A percentile compares a stretch with the other conserved stretches of the same genome.
Conservation (phyloP, 1,139 yeast species). For the Kurtzmaniella quercitrusa region DNA sequence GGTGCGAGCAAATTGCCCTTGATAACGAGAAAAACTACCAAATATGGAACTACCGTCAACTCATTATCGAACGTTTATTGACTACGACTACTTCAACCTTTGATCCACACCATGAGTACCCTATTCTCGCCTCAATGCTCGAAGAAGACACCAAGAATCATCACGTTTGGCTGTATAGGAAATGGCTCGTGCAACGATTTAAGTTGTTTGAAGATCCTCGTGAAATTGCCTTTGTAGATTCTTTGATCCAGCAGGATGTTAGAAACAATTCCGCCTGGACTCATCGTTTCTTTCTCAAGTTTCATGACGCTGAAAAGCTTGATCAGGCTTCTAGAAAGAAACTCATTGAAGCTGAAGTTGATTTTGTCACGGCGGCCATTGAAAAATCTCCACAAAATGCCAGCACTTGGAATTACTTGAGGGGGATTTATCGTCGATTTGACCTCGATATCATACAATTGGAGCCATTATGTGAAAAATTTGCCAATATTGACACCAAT, state of each 20-base stretch:
- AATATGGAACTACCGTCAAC: slow-evolving; percentile 89
- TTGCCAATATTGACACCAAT: slow-evolving; percentile 26
- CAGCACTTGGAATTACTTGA: slow-evolving; percentile 82
- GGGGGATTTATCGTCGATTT: slow-evolving; percentile 50
- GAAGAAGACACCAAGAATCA: slow-evolving; percentile 83
- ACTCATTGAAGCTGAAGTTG: slow-evolving; percentile 25
- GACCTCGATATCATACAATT: slow-evolving; percentile 28
- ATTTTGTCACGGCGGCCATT: slow-evolving; percentile 46
- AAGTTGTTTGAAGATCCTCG: slow-evolving; percentile 36
- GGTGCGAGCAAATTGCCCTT: slow-evolving; percentile 76
- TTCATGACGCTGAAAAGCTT: slow-evolving; percentile 18
- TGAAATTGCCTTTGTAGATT: slow-evolving; percentile 55
- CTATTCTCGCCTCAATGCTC: slow-evolving; percentile 62
- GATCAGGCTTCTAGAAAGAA: slow-evolving; percentile 14
- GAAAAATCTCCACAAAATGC: slow-evolving; percentile 72
- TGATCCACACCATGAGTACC: slow-evolving; percentile 53
- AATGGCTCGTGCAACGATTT: slow-evolving; percentile 68
- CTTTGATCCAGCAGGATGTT: slow-evolving; percentile 56
- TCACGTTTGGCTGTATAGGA: slow-evolving; percentile 92
- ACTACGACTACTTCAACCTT: slow-evolving; percentile 22
- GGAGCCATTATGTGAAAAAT: slow-evolving; percentile 40
- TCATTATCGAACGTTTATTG: slow-evolving; percentile 39
- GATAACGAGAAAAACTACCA: slow-evolving; percentile 89
- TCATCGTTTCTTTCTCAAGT: slow-evolving; percentile 64
- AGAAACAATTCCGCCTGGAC: slow-evolving; percentile 95